Evolutionary conservation across 2,329 filamentous ascomycete species (phyloP), one percentile per base, ranked within the genome.

Genomic region (Alternaria sp.): DNA sequence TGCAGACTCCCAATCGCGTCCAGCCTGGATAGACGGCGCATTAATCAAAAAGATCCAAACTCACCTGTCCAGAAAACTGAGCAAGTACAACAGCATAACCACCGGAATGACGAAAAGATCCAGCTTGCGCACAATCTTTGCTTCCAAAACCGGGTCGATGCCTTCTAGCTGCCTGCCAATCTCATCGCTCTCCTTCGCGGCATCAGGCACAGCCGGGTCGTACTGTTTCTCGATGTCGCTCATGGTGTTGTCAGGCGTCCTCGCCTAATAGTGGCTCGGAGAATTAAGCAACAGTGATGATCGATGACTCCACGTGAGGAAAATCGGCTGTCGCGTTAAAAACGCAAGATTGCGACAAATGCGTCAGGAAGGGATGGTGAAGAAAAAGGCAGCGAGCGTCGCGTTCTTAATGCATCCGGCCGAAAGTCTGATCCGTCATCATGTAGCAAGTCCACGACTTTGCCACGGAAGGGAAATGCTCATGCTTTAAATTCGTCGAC

Each of bases 61-160:
- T 77, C 74, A 88, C 86, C 91, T 84, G 74, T 93, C 91, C 9
- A 94, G 80, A 75, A 93, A 94, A 69, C 89, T 91, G 69, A 93
- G 88, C 13, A 93, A 83, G 75, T 95, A 95, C 15, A 91, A 79
- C 7, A 87, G 77, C 87, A 91, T 91, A 8, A 91, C 83, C 19
- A 91, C 81, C 3, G 90, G 90, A 13, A 92, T 84, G 25, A 92
- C 83, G 72, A 86, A 83, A 13, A 83, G 64, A 75, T 92, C 90
- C 30, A 92, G 79, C 77, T 91, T 92, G 59, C 87, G 83, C 46
- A 91, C 82, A 21, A 92, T 81, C 67, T 83, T 85, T 69, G 82
- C 83, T 79, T 91, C 81, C 17, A 74, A 76, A 8, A 72, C 83
- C 2, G 68, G 65, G 55, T 83, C 81, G 40, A 81, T 66, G 21